Conservation (phyloP, 495 filamentous ascomycete species). For the Aspergillus cristatus region DNA sequence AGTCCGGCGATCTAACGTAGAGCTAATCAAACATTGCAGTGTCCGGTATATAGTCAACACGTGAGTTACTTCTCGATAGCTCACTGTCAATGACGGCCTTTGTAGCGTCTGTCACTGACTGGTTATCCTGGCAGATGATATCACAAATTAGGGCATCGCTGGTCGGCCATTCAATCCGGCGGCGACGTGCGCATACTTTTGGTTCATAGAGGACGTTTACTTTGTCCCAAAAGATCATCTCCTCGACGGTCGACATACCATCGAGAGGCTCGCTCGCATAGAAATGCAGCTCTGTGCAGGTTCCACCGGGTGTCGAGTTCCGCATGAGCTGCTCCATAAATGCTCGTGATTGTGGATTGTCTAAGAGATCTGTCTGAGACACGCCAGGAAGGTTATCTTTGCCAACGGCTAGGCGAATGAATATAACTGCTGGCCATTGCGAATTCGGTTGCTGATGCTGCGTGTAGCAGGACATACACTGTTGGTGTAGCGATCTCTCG, state of each 20-base stretch:
- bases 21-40: background rate
- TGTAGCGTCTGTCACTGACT: background rate
- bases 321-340: background rate
- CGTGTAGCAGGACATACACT: background rate
- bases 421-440: background rate
- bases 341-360: background rate
- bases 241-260: background rate
- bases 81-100: conserved; percentile 2
- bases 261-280: conserved; percentile 1
- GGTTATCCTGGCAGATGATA: too few relatives aligned
- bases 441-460: conserved; percentile 3
- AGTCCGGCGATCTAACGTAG: background rate
- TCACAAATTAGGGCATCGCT: background rate
- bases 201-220: conserved; percentile 1
- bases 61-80: background rate
- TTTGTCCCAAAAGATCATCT: conserved; percentile 1
- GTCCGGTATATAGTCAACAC: background rate
- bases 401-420: background rate
- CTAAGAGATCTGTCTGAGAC: background rate
- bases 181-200: background rate
- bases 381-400: conserved; percentile 2
- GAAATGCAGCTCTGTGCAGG: too few relatives aligned
- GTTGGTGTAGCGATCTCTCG: too few relatives aligned
- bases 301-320: background rate
- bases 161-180: conserved; percentile 1